Percentiles rank a stretch among this genome's conserved stretches.
Evolutionary conservation across 805 yeast genomes (phyloP).

Genomic region (Schwanniomyces pseudopolymorphus): DNA sequence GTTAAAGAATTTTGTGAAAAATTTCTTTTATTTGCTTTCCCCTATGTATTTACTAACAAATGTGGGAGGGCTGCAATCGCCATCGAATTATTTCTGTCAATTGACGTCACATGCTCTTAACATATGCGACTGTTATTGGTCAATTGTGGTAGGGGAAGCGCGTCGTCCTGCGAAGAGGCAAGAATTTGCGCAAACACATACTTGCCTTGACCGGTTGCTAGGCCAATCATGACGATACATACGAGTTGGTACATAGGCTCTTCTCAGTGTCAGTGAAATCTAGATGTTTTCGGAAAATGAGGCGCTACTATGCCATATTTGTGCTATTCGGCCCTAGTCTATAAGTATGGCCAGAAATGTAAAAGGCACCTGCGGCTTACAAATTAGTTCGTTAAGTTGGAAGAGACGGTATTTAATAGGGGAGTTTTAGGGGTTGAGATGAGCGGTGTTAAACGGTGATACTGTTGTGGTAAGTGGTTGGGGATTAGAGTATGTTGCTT

Average conservation of each 20-base stretch:
- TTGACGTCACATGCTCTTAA: background rate
- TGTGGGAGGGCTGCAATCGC: background rate
- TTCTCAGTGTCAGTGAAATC: background rate
- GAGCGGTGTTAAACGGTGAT: too few relatives aligned
- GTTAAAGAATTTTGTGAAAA: background rate
- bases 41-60: background rate
- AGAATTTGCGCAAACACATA: background rate
- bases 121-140: background rate
- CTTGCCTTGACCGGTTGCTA: background rate
- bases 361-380: too few relatives aligned
- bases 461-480: too few relatives aligned
- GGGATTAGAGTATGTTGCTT: too few relatives aligned
- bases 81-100: background rate
- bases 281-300: background rate
- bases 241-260: background rate
- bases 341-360: too few relatives aligned
- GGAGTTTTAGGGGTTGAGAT: too few relatives aligned
- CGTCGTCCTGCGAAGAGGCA: background rate
- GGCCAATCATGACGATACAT: background rate
- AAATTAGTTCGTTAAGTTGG: too few relatives aligned
- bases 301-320: background rate
- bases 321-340: too few relatives aligned
- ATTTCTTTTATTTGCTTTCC: background rate
- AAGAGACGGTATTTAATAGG: too few relatives aligned
- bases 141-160: background rate